Evolutionary conservation across 768 basidiomycete species (phyloP), one percentile per base, ranked within the genome.

Genomic region (Mycena floridula): DNA sequence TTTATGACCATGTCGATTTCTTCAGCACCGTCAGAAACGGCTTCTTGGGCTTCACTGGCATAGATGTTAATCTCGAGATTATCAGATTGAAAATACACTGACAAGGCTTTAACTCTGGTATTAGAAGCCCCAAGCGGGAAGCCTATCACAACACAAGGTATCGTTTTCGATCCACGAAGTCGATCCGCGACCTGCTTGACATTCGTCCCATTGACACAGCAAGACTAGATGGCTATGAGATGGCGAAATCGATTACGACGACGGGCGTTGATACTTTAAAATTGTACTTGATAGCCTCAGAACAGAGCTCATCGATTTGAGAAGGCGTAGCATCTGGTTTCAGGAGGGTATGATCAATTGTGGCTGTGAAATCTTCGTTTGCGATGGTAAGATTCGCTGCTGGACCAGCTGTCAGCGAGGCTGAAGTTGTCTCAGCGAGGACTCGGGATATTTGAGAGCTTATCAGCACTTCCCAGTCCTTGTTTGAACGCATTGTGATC

Each of bases 1-100:
- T 72, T 72, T 36, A 78, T 58, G 1, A 77, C 75, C 56, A 69
- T 74, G 52, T 78, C 75, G 41, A 77, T 71, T 53, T 77, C 76
- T 7, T 61, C 57, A 3, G 76, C 75, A 6, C 76, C 76, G 39
- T 69, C 63, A 37, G 53, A 50, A 23, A 76, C 65, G 4, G 75
- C 76, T 43, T 69, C 62, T 47, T 54, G 55, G 2, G 76, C 65
- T 60, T 78, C 76, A 47, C 73, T 75, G 47, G 12, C 26, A 20
- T 43, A 15, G 21, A 26, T 27, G 25, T 21, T 18, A 37, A 18
- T 30, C 23, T n/a, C 24, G n/a, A 16, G 18, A 26, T 13, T 18
- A 12, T 42, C 30, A 16, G 40, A 42, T 22, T 7, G 21, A 32
- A 26, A 43, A 18, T 23, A 16, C 23, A 60, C 66, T 54, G 20